A percentile compares a stretch with the other conserved stretches of the same genome.
These are phyloP conservation scores for Geotrichum reessii DNA, from an alignment of 1,139 yeast species.

Conservation along the genomic window DNA sequence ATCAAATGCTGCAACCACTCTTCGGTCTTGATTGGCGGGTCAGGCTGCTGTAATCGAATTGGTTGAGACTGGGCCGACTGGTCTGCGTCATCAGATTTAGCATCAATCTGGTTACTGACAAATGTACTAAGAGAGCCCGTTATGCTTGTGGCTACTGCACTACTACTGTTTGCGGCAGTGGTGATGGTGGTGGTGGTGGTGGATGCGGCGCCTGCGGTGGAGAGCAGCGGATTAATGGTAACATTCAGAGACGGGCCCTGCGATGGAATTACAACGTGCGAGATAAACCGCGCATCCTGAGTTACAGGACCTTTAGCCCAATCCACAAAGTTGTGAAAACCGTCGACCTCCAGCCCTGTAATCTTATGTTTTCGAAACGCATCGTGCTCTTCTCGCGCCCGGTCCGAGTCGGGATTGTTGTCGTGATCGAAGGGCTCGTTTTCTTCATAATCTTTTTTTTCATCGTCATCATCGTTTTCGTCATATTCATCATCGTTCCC, in stretches of 20 bases:
- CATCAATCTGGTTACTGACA: too few species aligned
- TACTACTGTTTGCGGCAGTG: conserved; percentile 11
- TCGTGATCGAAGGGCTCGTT: not conserved
- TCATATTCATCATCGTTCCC: conserved; percentile 5
- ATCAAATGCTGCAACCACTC: conserved; percentile 37
- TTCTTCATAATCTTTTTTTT: not conserved
- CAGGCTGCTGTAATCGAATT: not conserved
- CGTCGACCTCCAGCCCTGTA: conserved; percentile 19
- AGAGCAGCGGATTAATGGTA: conserved; percentile 23
- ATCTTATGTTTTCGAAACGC: conserved; percentile 31
- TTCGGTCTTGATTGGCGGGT: conserved; percentile 6
- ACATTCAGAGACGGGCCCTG: conserved; percentile 25
- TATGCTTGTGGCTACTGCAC: not conserved
- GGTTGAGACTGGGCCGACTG: not conserved
- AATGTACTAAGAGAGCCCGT: too few species aligned
- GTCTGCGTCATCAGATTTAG: not conserved
- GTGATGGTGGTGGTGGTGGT: conserved; percentile 10
- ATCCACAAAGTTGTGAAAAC: conserved; percentile 40
- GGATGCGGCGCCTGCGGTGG: conserved; percentile 21
- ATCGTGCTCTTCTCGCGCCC: not conserved
- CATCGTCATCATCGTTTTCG: not conserved
- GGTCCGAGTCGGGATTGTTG: not conserved
- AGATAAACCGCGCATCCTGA: conserved; percentile 39
- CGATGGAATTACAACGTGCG: conserved; percentile 23
- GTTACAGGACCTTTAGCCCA: conserved; percentile 47